Conservation (phyloP, 371 early-diverging fungal genomes). For the Apophysomyces variabilis region DNA sequence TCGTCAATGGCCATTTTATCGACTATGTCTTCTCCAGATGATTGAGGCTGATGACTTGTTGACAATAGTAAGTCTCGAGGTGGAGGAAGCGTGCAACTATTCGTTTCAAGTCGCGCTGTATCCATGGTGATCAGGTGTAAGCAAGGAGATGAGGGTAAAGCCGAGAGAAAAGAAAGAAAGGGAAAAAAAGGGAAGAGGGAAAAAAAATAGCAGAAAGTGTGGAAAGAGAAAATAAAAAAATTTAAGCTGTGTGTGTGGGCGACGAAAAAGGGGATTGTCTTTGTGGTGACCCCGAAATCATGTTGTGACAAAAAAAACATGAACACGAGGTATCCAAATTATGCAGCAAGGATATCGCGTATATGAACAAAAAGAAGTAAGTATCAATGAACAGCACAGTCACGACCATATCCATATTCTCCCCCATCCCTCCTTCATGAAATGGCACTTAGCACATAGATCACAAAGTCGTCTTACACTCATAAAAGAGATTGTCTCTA, state of each 20-base stretch:
- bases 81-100: conserved; percentile 29
- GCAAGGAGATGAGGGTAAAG: background rate
- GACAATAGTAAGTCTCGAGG: conserved; percentile 35
- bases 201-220: background rate
- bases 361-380: background rate
- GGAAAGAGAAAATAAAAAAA: background rate
- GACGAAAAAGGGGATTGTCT: conserved; percentile 10
- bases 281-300: conserved; percentile 12
- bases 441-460: background rate
- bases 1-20: conserved; percentile 15
- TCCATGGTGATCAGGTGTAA: conserved; percentile 19
- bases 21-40: background rate
- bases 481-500: too few species aligned
- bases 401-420: background rate
- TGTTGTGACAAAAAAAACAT: conserved; percentile 11
- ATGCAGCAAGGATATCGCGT: conserved; percentile 11
- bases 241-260: background rate
- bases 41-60: conserved; percentile 16
- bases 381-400: background rate
- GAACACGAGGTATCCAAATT: conserved; percentile 10
- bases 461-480: too few species aligned
- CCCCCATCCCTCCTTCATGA: background rate
- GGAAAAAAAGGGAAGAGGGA: background rate
- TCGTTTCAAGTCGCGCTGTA: conserved; percentile 27
- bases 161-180: background rate